phyloP scores from a whole-genome alignment of 2,329 filamentous ascomycete species.

The Aspergillus sp. region DNA sequence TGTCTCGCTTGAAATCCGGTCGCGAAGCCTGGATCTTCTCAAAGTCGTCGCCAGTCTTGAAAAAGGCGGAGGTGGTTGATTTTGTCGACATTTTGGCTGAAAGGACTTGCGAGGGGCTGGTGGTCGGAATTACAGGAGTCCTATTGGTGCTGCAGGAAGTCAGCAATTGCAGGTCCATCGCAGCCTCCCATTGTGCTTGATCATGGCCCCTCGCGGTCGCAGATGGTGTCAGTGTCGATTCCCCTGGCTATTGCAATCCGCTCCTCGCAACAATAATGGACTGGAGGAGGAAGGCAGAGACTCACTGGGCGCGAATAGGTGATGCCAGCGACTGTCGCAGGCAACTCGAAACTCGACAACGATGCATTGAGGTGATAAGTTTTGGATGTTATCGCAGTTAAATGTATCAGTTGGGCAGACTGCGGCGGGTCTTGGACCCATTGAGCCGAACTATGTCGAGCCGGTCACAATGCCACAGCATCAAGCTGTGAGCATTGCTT shows the following conservation, averaged over 20 bases:
- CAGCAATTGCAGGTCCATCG: not conserved
- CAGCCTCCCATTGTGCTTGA: no score
- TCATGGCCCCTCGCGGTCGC: no score
- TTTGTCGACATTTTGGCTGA: constrained; percentile 20
- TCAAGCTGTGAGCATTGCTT: not conserved
- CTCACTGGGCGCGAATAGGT: not conserved
- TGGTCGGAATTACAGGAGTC: not conserved
- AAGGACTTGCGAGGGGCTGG: not conserved
- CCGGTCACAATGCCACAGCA: not conserved
- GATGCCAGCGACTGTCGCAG: not conserved
- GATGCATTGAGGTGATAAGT: not conserved
- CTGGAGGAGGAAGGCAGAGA: not conserved
- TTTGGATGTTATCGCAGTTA: constrained; percentile 4
- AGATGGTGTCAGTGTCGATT: no score
- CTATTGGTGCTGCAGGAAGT: not conserved
- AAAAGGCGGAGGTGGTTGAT: constrained; percentile 15
- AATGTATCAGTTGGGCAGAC: not conserved
- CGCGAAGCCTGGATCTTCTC: constrained; percentile 41
- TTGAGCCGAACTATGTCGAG: not conserved
- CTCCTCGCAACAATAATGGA: not conserved
- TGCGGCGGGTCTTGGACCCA: not conserved
- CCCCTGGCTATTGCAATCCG: not conserved
- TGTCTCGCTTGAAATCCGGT: constrained; percentile 38
- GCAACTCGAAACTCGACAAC: not conserved
- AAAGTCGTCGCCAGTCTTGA: constrained; percentile 31